Percentiles rank a stretch among this genome's conserved stretches.
phyloP scores from a whole-genome alignment of 805 yeast species.

The Zygosaccharomyces lentus region DNA sequence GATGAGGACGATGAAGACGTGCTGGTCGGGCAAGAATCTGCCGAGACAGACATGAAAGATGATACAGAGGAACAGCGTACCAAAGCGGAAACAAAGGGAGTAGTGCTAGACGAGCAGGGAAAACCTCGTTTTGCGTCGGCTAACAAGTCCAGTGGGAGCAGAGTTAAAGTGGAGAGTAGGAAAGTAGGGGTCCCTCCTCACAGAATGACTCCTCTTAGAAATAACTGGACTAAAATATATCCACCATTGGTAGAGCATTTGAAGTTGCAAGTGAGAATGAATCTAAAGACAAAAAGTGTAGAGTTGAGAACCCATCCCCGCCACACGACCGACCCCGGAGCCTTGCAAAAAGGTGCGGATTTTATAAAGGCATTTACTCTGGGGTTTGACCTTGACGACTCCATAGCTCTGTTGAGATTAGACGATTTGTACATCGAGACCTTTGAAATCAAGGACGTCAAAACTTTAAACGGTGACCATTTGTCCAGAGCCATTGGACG shows the following conservation, averaged over 20 bases:
- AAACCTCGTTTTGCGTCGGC: conserved; percentile 82
- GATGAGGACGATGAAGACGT: conserved; percentile 39
- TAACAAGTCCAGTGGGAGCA: conserved; percentile 50
- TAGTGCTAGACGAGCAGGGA: conserved; percentile 68
- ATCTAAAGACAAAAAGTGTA: conserved; percentile 78
- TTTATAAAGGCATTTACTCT: conserved; percentile 91
- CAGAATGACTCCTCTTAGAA: conserved; percentile 89
- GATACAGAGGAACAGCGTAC: conserved; percentile 18
- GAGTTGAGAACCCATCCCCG: conserved; percentile 78
- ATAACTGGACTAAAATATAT: conserved; percentile 88
- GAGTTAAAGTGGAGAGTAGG: conserved; percentile 77
- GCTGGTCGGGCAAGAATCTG: conserved; percentile 35
- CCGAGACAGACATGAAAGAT: conserved; percentile 14
- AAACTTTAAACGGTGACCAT: conserved; percentile 93
- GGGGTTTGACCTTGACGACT: conserved; percentile 96
- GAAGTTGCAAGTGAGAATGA: conserved; percentile 94
- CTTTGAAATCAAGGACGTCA: conserved; percentile 94
- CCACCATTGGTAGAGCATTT: conserved; percentile 95
- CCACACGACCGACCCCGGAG: conserved; percentile 84
- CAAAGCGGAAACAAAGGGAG: conserved; percentile 29
- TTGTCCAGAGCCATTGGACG: conserved; percentile 98
- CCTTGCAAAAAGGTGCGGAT: conserved; percentile 97
- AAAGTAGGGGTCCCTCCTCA: conserved; percentile 96
- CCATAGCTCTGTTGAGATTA: conserved; percentile 86
- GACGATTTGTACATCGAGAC: conserved; percentile 97